Base-by-base conservation (phyloP, 768 basidiomycete species). In the Boletus eberwhitei region DNA sequence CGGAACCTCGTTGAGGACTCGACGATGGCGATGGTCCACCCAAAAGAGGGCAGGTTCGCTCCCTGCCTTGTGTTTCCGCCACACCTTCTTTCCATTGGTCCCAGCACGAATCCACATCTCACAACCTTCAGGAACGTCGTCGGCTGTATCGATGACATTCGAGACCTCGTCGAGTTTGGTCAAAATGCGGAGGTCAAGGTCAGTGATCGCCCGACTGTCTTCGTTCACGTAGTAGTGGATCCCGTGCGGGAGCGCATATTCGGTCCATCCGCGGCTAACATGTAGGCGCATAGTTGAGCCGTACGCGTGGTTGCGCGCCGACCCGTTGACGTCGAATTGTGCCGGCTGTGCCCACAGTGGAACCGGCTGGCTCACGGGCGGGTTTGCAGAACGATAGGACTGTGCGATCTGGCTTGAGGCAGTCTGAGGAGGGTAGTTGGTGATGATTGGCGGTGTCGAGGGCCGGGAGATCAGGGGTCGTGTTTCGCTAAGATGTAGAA, bases 221-320 rank as follows among this genome's bases (percentile, higher is more conserved):
- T 81, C 79, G 63, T 90, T 87, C 41, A 81, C 78, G 62, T 84
- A 93, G 71, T 93, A 93, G 35, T 80, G 73, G 5, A 79, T 72
- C 11, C 81, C 82, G 60, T 90, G 87, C 1, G 90, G 90, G n/a
- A 93, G 80, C 21, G 79, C 75, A 64, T 88, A 83, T 63, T 86
- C 87, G 45, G 81, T 75, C 90, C 90, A 92, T 4, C 90, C 90
- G 19, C 85, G 78, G 17, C 16, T 37, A 29, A 53, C 44, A 34
- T 68, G 63, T 0, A 64, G 69, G 0, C 59, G 58, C 0, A 59
- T 50, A 3, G 69, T 59, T 13, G 69, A 60, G 13, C 69, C 69
- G 36, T 70, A 70, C 12, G 58, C 24, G 19, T 67, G 59, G 47
- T 45, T 61, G n/a, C 60, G 69, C 21, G 71, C 69, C 11, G 69